Base-by-base conservation (phyloP, 805 yeast species). In the Cyberlindnera mrakii region DNA sequence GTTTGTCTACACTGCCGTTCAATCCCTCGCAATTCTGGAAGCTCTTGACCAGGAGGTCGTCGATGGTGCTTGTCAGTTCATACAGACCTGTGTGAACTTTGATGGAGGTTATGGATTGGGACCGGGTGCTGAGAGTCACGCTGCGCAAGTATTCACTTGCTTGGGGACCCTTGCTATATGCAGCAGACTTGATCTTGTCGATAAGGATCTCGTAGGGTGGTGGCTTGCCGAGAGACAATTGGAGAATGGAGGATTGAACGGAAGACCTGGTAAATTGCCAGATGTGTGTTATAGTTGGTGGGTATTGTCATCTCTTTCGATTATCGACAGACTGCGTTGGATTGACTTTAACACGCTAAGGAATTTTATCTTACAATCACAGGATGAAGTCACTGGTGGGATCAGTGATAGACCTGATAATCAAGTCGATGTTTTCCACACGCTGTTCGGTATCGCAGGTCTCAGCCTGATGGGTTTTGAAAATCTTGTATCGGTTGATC, bases 251-350 rank as follows among this genome's bases (percentile, higher is more conserved):
- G 99, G 99, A 0, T 70, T 93, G 43, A 93, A 93, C 58, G 99
- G 99, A 1, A 74, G 99, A 40, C 96, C 98, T 0, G 96, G 93
- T 46, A 93, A 93, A 60, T 66, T 88, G 16, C 96, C 98, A 0
- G 99, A 93, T 63, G 96, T 87, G n/a, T 93, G 99, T 60, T 93
- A 93, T 60, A 81, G 93, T 53, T 93, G 97, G 96, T 93, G 99
- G 99, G 95, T 89, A 9, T 61, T 89, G 18, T 82, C 95, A 2
- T 74, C 88, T 3, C 64, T 90, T 44, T 74, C 84, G 0, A 80
- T 87, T 31, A 68, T 91, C 17, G 76, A 67, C 0, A 79, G 75
- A 48, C 60, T 80, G 16, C 75, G 85, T 50, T 89, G 96, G 89
- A 83, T 93, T n/a, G 82, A 87, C 56, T 70, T 68, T 25, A 71